Base-by-base conservation (phyloP, 1,284 basidiomycete genomes). In the Leccinum fuscescens region DNA sequence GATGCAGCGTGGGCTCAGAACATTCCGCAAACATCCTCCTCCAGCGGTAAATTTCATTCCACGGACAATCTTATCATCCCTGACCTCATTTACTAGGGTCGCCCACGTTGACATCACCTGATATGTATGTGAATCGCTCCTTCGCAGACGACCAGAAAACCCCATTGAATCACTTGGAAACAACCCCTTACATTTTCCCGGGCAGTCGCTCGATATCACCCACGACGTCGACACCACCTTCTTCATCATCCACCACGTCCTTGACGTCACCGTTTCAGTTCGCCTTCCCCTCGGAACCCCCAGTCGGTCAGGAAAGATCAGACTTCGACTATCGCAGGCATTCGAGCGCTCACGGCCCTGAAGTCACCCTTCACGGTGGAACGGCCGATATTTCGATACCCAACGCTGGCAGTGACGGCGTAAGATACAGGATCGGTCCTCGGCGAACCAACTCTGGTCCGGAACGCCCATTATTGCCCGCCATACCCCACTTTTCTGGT, bases 181-280 rank as follows among this genome's bases (percentile, higher is more conserved):
- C 79, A 42, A 79, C 84, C 6, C 80, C 85, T 11, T 90, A 89
- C 70, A 79, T 85, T 55, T 89, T 88, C 70, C 78, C 86, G 20
- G 78, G 78, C 60, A 89, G 86, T 71, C 86, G 89, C 56, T 89
- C 89, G 17, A 80, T 89, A 65, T 90, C 88, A n/a, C 87, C 88
- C 37, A 80, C 81, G 17, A 78, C 81, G 20, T 86, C 87, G 5
- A 86, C 86, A n/a, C 82, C 84, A 37, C 82, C 84, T 54, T 86
- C 86, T 27, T 82, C 86, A 22, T 82, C 86, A 24, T 84, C 88
- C 48, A 83, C 86, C 60, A 80, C 86, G 44, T 80, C 85, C 57
- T 73, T 90, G 68, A 82, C 85, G 63, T 81, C 85, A 58, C 79
- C 85, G 1, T 89, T 86, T 69, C 85, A 82, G 59, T 89, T 89